Evolutionary conservation across 2,329 filamentous ascomycete species (phyloP).

Genomic region (Tolypocladium amazonense): DNA sequence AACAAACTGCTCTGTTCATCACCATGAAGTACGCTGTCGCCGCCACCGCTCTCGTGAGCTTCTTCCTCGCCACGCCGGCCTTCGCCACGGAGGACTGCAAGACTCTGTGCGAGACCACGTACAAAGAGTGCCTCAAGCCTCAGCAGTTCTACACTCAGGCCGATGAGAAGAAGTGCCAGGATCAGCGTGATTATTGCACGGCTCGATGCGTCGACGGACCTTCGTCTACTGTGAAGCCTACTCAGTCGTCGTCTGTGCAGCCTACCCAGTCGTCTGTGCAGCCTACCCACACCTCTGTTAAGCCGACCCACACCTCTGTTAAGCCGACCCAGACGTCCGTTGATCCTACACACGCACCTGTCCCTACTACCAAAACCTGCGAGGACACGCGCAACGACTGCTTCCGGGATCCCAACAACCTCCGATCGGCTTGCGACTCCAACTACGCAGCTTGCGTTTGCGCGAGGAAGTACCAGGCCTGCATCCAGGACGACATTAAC

Average conservation of each 20-base stretch:
- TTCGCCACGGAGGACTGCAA: constrained; percentile 4
- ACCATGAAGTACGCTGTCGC: background rate
- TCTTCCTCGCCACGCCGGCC: background rate
- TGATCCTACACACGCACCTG: background rate
- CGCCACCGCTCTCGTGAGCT: background rate
- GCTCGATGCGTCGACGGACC: too few relatives aligned
- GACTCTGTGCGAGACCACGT: too few relatives aligned
- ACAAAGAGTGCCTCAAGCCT: too few relatives aligned
- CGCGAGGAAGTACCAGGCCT: background rate
- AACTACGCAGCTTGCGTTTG: too few relatives aligned
- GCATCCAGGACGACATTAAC: background rate
- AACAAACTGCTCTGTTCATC: background rate
- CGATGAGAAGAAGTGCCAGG: too few relatives aligned
- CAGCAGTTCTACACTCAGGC: too few relatives aligned
- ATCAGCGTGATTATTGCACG: too few relatives aligned
- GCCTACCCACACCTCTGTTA: constrained; percentile 2
- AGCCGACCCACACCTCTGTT: background rate
- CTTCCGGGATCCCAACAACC: too few relatives aligned
- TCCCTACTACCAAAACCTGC: background rate
- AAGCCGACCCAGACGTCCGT: constrained; percentile 6
- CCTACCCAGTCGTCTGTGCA: too few relatives aligned
- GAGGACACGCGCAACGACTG: background rate
- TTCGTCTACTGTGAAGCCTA: too few relatives aligned
- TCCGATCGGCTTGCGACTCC: too few relatives aligned
- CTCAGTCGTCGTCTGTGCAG: too few relatives aligned